Conservation (phyloP, 2,329 filamentous ascomycete genomes). For the Colletotrichum godetiae region DNA sequence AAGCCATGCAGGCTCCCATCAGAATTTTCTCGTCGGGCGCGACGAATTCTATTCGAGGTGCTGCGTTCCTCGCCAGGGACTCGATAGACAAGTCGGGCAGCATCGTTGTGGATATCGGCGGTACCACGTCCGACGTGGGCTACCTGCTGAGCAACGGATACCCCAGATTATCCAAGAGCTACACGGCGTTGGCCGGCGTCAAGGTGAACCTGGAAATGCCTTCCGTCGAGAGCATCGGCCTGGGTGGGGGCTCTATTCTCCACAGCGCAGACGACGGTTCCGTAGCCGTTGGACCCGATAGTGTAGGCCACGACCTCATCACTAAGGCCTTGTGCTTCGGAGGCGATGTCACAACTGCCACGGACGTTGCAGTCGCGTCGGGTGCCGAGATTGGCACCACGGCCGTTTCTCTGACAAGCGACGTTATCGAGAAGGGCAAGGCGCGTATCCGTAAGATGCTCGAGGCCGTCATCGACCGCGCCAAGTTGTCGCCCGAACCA, state of each 20-base stretch:
- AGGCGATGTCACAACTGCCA: conserved; percentile 38
- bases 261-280: neutral
- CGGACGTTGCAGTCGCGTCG: conserved; percentile 38
- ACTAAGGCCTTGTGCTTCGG: conserved; percentile 39
- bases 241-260: conserved; percentile 39
- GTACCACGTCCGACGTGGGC: conserved; percentile 40
- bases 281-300: conserved; percentile 40
- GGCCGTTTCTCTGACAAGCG: neutral
- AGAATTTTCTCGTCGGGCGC: conserved; percentile 40
- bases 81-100: conserved; percentile 27
- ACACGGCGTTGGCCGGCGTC: conserved; percentile 38
- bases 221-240: conserved; percentile 39
- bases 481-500: conserved; percentile 38
- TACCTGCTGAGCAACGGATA: conserved; percentile 39
- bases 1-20: conserved; percentile 40
- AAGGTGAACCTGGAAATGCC: conserved; percentile 41
- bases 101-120: conserved; percentile 40
- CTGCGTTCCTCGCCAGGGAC: conserved; percentile 34
- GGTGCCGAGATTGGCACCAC: conserved; percentile 18
- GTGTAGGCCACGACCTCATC: conserved; percentile 40
- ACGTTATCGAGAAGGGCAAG: conserved; percentile 21
- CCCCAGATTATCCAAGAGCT: conserved; percentile 39
- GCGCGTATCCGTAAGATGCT: conserved; percentile 35
- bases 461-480: conserved; percentile 38
- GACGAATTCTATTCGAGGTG: conserved; percentile 41